Evolutionary conservation across 805 yeast species (phyloP).

Genomic region (Candida manassasensis): DNA sequence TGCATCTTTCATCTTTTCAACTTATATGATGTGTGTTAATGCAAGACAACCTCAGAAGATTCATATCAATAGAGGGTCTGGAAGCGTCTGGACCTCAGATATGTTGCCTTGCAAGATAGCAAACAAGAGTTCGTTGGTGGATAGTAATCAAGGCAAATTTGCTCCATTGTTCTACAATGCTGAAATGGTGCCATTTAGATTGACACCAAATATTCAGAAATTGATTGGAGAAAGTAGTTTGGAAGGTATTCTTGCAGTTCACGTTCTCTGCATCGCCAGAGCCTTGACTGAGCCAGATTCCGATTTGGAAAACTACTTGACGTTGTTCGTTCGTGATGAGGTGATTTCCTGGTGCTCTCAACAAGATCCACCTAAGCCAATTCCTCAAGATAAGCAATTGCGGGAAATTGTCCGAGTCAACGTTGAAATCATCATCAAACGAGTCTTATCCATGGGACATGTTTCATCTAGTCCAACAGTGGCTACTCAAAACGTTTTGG

Average conservation of each 20-base stretch:
- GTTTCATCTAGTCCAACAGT: conserved; percentile 60
- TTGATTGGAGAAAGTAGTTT: conserved; percentile 90
- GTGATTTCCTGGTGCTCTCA: conserved; percentile 91
- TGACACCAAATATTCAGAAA: conserved; percentile 93
- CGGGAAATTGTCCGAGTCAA: conserved; percentile 84
- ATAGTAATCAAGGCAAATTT: conserved; percentile 46
- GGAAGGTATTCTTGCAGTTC: conserved; percentile 86
- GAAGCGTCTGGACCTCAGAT: conserved; percentile 89
- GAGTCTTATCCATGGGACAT: conserved; percentile 68
- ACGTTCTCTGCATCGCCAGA: conserved; percentile 78
- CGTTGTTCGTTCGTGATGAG: conserved; percentile 95
- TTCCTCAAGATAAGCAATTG: conserved; percentile 78
- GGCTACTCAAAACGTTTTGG: conserved; percentile 85
- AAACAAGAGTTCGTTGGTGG: conserved; percentile 46
- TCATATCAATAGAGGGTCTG: conserved; percentile 73
- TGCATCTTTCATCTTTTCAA: conserved; percentile 87
- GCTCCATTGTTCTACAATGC: conserved; percentile 86
- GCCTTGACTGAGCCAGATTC: conserved; percentile 89
- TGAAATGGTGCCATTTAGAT: conserved; percentile 92
- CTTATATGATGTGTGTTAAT: conserved; percentile 91
- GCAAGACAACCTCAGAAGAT: conserved; percentile 93
- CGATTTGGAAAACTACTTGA: conserved; percentile 84
- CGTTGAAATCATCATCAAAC: conserved; percentile 77
- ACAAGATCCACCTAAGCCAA: conserved; percentile 64
- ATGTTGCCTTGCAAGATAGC: conserved; percentile 88